Conservation (phyloP, 495 filamentous ascomycete genomes). For the Neurospora intermedia region DNA sequence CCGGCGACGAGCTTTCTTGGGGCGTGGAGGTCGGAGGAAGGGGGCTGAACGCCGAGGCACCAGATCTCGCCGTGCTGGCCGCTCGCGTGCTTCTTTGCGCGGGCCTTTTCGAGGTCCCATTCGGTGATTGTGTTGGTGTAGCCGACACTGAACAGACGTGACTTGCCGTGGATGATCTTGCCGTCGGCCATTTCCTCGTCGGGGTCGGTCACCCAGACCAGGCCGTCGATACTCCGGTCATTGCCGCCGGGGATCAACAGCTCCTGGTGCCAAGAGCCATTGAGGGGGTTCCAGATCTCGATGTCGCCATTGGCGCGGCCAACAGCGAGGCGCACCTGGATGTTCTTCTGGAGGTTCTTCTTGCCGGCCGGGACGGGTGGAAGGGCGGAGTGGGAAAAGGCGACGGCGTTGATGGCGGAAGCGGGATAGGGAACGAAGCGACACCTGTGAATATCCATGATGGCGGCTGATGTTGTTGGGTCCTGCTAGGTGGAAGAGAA, state of each 20-base stretch:
- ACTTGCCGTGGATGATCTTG: conserved; percentile 52
- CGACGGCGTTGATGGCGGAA: conserved; percentile 84
- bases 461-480: conserved; percentile 12
- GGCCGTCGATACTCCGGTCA: conserved; percentile 76
- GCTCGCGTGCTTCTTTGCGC: conserved; percentile 67
- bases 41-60: conserved; percentile 89
- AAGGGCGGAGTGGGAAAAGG: conserved; percentile 75
- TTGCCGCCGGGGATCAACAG: conserved; percentile 72
- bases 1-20: conserved; percentile 63
- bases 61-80: conserved; percentile 95
- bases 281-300: conserved; percentile 92
- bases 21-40: not conserved
- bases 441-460: conserved; percentile 94
- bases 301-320: conserved; percentile 93
- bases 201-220: conserved; percentile 87
- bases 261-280: conserved; percentile 84
- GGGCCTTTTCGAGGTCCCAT: conserved; percentile 76
- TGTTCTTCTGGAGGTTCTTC: conserved; percentile 35
- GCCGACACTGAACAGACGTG: conserved; percentile 92
- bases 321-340: conserved; percentile 64
- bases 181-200: conserved; percentile 52
- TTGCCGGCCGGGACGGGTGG: conserved; percentile 49
- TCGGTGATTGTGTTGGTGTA: conserved; percentile 87
- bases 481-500: not conserved
- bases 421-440: conserved; percentile 93